Evolutionary conservation across 495 filamentous ascomycete species (phyloP), one percentile per base, ranked within the genome.

Genomic region (Trichoderma erinaceum): DNA sequence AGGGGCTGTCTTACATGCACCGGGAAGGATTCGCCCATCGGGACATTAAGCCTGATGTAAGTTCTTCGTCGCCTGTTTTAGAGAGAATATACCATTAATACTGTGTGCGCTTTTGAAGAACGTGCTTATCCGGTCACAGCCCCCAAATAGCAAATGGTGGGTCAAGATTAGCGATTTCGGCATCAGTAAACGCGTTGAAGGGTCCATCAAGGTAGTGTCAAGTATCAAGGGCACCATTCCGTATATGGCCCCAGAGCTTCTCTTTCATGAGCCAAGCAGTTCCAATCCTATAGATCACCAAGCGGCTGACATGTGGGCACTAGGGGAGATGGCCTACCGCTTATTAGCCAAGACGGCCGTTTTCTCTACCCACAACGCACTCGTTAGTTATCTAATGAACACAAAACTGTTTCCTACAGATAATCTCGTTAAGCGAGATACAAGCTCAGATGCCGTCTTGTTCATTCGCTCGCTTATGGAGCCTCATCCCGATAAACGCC

Each of bases 141-240:
- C 43, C 23, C 69, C 69, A 12, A 44, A 64, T 56, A 23, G 27
- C 11, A 29, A 61, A 29, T 81, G 78, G 69, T 81, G 79, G 77
- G 76, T 82, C 10, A 84, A 83, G 67, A 75, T 83, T 21, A 77
- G 76, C 11, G 82, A 83, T 70, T 80, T 84, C 65, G 82, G 81
- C 10, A 76, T 83, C 67, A 74, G 71, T 58, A 83, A 82, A 67
- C 74, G 75, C 4, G 66, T 75, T 1, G 73, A 75, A 52, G 71
- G 77, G 32, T 66, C 58, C 10, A 75, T 68, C 1, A 69, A 52
- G 1, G 64, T 74, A 3, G 23, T 48, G 15, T 67, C 68, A 21
- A 81, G 77, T 0, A 68, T 71, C 18, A 72, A 74, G 18, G 76
- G 76, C 12, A 81, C 77, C 2, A 58, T 67, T 13, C 71, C 67